Evolutionary conservation across 202 grass and related monocot genomes (phyloP).

Genomic region (Dendrocalamus latiflorus): DNA sequence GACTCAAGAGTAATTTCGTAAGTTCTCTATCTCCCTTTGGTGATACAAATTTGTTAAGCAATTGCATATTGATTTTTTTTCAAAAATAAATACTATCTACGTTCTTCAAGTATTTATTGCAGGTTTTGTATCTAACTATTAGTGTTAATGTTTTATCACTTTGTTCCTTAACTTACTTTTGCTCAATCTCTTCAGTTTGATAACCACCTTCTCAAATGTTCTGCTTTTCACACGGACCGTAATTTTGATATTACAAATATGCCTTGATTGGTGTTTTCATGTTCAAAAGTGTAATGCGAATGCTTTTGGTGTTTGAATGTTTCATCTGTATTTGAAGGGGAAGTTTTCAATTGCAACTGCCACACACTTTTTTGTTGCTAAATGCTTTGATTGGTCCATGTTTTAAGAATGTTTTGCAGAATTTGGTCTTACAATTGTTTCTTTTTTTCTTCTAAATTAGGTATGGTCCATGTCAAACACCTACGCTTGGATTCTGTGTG

Average conservation of each 20-base stretch:
- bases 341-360: background rate
- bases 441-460: slow-evolving; percentile 40
- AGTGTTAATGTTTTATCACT: background rate
- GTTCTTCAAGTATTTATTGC: background rate
- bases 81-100: background rate
- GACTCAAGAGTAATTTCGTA: slow-evolving; percentile 99
- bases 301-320: slow-evolving; percentile 4
- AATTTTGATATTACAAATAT: slow-evolving; percentile 2
- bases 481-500: slow-evolving; percentile 95
- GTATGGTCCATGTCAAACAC: slow-evolving; percentile 96
- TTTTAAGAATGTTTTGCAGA: slow-evolving; percentile 4
- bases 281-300: background rate
- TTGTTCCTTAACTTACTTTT: background rate
- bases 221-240: background rate
- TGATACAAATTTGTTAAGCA: slow-evolving; percentile 19
- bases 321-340: background rate
- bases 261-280: background rate
- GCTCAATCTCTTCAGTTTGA: background rate
- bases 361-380: background rate
- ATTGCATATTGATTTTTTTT: background rate
- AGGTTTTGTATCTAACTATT: background rate
- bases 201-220: background rate
- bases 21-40: slow-evolving; percentile 50
- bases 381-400: background rate
- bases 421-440: slow-evolving; percentile 13